Evolutionary conservation across 805 yeast species (phyloP), one percentile per base, ranked within the genome.

Genomic region (Schwanniomyces yamadae): DNA sequence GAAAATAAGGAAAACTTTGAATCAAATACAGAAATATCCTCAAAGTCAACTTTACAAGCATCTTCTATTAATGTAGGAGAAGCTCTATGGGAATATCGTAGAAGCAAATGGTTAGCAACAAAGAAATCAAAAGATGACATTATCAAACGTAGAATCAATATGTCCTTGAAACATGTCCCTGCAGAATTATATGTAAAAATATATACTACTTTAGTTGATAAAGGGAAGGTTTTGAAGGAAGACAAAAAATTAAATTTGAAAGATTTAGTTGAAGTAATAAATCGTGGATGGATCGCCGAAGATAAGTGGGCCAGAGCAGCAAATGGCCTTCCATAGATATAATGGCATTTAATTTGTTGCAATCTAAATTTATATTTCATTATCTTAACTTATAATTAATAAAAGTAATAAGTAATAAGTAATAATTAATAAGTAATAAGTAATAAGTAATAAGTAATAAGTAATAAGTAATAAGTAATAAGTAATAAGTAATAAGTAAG

Each of bases 401-500:
- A 7, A 14, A 4, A 17, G 16, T 28, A 17, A 17, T 17, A 28
- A n/a, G n/a, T n/a, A n/a, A n/a, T n/a, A n/a, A n/a, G n/a, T n/a
- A n/a, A n/a, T n/a, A n/a, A n/a, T n/a, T n/a, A n/a, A n/a, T n/a
- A n/a, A n/a, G n/a, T n/a, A n/a, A n/a, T n/a, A n/a, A n/a, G n/a
- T n/a, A n/a, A n/a, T n/a, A n/a, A n/a, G n/a, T n/a, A n/a, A n/a
- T n/a, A n/a, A n/a, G n/a, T n/a, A n/a, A n/a, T n/a, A n/a, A n/a
- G n/a, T n/a, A n/a, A n/a, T n/a, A n/a, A n/a, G n/a, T n/a, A n/a
- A n/a, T n/a, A n/a, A n/a, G n/a, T n/a, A n/a, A n/a, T n/a, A 74
- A 44, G 75, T 90, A 16, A 73, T 90, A 26, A 80, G 85, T 49
- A 77, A 84, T 3, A 96, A 96, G 14, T 90, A 97, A 97, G 71